Percentiles rank a stretch among this genome's conserved stretches.
Conservation (phyloP, 257 asterid species). For the Haberlea rhodopensis region DNA sequence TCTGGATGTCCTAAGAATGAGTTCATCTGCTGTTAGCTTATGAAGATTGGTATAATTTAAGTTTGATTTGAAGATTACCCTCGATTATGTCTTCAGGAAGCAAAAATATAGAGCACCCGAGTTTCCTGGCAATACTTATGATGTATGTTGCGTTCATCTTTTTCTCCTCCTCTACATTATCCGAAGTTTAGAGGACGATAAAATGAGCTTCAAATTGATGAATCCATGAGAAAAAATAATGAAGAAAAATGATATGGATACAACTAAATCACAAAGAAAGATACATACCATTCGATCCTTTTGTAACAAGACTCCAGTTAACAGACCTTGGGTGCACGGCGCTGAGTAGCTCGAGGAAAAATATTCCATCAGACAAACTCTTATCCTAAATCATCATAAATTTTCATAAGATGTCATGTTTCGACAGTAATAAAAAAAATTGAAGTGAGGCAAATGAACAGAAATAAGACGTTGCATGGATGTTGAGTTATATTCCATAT, state of each 20-base stretch:
- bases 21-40: too few relatives aligned
- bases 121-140: slow-evolving; percentile 91
- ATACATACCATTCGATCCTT: slow-evolving; percentile 72
- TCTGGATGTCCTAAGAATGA: too few relatives aligned
- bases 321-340: slow-evolving; percentile 94
- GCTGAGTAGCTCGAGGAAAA: slow-evolving; percentile 92
- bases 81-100: slow-evolving; percentile 91
- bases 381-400: slow-evolving; percentile 57
- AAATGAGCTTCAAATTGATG: too few relatives aligned
- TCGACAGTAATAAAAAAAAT: too few relatives aligned
- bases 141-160: slow-evolving; percentile 92
- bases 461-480: too few relatives aligned
- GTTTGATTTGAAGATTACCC: slow-evolving; percentile 40
- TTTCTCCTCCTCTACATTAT: slow-evolving; percentile 66
- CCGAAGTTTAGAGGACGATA: slow-evolving; percentile 15
- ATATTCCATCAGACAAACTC: slow-evolving; percentile 74
- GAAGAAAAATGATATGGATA: too few relatives aligned
- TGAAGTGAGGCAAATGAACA: too few relatives aligned
- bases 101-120: slow-evolving; percentile 89
- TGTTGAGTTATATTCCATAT: too few relatives aligned
- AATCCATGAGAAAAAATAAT: too few relatives aligned
- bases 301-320: slow-evolving; percentile 96
- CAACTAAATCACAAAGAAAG: slow-evolving; percentile 15
- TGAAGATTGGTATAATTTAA: not conserved
- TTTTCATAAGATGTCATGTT: not conserved